These are phyloP conservation scores for Cyberlindnera subsufficiens DNA, from an alignment of 805 yeast species.

Conservation along the genomic window DNA sequence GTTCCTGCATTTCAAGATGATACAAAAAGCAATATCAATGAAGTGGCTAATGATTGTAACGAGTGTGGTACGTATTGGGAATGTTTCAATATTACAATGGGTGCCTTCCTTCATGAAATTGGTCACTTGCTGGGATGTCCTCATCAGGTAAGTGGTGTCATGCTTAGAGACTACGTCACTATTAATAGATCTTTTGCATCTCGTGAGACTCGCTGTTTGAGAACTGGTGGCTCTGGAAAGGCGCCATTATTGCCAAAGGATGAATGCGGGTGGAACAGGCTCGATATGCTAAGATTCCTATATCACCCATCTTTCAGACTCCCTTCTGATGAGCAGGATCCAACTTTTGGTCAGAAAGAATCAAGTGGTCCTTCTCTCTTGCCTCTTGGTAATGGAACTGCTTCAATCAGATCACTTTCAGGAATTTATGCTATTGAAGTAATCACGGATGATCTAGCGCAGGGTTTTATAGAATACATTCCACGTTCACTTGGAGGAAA, in stretches of 20 bases:
- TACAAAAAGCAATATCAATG: slow-evolving; percentile 52
- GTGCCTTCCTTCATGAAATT: slow-evolving; percentile 94
- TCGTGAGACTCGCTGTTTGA: slow-evolving; percentile 50
- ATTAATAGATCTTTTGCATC: slow-evolving; percentile 80
- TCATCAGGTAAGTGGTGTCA: slow-evolving; percentile 84
- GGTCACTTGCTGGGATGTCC: slow-evolving; percentile 92
- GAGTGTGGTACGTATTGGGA: slow-evolving; percentile 91
- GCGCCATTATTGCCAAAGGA: slow-evolving; percentile 47
- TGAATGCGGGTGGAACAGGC: slow-evolving; percentile 83
- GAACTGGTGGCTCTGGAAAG: slow-evolving; percentile 46
- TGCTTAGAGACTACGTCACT: slow-evolving; percentile 80
- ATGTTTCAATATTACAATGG: slow-evolving; percentile 75
- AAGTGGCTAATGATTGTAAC: slow-evolving; percentile 87
- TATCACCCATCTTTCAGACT: slow-evolving; percentile 75
- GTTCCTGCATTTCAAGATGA: slow-evolving; percentile 65
- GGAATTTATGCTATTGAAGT: slow-evolving; percentile 78
- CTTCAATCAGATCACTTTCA: slow-evolving; percentile 44
- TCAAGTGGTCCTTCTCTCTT: slow-evolving; percentile 37
- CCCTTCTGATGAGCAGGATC: slow-evolving; percentile 57
- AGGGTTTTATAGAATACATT: slow-evolving; percentile 53
- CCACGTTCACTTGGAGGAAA: slow-evolving; percentile 52
- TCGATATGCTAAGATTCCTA: slow-evolving; percentile 72
- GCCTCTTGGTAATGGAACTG: slow-evolving; percentile 39
- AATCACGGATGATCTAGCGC: slow-evolving; percentile 37
- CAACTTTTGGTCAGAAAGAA: slow-evolving; percentile 24